Evolutionary conservation across 164 flowering plant genomes (phyloP).

Genomic region (Tetracentron sinense): DNA sequence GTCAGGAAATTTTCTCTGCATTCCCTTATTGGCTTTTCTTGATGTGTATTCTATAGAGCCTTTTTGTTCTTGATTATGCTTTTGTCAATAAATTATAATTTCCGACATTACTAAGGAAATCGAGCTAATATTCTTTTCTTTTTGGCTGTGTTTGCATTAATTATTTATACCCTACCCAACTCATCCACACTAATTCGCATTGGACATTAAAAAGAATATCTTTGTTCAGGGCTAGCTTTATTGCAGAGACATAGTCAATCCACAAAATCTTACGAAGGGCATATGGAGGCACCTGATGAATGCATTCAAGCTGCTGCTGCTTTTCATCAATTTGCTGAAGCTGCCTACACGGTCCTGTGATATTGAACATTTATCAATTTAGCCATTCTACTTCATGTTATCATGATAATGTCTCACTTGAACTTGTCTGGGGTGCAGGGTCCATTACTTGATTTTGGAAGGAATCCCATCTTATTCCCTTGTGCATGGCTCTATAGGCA

Average conservation of each 20-base stretch:
- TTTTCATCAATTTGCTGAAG: constrained; percentile 81
- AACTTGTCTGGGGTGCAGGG: constrained; percentile 48
- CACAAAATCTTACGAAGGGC: constrained; percentile 30
- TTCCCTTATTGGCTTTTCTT: too few relatives aligned
- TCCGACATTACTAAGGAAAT: too few relatives aligned
- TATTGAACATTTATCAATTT: constrained; percentile 5
- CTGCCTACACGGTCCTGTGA: constrained; percentile 75
- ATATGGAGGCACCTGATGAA: constrained; percentile 53
- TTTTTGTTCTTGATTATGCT: too few relatives aligned
- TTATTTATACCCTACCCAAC: too few relatives aligned
- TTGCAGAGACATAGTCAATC: constrained; percentile 40
- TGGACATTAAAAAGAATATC: background rate
- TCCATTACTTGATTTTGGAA: constrained; percentile 82
- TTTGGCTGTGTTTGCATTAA: too few relatives aligned
- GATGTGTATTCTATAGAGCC: too few relatives aligned
- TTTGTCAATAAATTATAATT: too few relatives aligned
- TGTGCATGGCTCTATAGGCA: constrained; percentile 86
- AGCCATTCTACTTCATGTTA: background rate
- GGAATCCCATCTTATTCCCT: constrained; percentile 69
- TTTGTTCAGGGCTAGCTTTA: constrained; percentile 65
- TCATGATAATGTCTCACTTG: constrained; percentile 8
- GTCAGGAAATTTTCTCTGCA: too few relatives aligned
- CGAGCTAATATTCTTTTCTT: too few relatives aligned
- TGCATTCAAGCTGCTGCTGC: constrained; percentile 49
- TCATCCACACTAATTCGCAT: background rate